These are phyloP conservation scores for Fraxinus sp. DNA, from an alignment of 305 asterid genomes.

Conservation along the genomic window DNA sequence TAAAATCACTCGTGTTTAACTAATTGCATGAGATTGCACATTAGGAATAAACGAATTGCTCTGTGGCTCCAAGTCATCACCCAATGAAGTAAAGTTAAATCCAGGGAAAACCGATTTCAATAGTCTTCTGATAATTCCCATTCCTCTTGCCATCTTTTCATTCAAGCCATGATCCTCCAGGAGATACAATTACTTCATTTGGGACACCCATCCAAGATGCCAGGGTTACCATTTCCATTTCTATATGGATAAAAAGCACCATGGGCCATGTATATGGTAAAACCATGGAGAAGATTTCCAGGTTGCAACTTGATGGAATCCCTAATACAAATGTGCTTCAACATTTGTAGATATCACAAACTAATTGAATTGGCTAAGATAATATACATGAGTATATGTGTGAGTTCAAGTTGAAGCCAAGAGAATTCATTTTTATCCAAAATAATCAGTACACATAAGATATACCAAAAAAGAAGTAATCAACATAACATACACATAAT, in stretches of 20 bases:
- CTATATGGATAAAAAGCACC: neutral
- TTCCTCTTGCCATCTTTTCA: neutral
- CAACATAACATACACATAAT: neutral
- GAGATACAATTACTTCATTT: neutral
- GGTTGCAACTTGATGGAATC: constrained; percentile 1
- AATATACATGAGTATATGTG: neutral
- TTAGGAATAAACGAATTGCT: neutral
- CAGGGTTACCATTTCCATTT: neutral
- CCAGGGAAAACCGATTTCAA: neutral
- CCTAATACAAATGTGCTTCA: neutral
- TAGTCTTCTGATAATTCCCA: neutral
- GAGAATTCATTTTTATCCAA: neutral
- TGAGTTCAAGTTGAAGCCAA: neutral
- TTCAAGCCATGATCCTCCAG: neutral
- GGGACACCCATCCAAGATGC: neutral
- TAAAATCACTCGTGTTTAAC: neutral
- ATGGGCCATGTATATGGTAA: neutral
- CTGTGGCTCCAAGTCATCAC: neutral
- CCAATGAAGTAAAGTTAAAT: neutral
- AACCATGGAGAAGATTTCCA: neutral
- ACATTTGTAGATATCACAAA: neutral
- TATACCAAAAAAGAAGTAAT: neutral
- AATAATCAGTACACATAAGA: neutral
- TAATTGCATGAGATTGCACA: neutral
- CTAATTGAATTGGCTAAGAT: neutral